Conservation (phyloP, 169 alveolate species). For the Cryptosporidium ubiquitum region DNA sequence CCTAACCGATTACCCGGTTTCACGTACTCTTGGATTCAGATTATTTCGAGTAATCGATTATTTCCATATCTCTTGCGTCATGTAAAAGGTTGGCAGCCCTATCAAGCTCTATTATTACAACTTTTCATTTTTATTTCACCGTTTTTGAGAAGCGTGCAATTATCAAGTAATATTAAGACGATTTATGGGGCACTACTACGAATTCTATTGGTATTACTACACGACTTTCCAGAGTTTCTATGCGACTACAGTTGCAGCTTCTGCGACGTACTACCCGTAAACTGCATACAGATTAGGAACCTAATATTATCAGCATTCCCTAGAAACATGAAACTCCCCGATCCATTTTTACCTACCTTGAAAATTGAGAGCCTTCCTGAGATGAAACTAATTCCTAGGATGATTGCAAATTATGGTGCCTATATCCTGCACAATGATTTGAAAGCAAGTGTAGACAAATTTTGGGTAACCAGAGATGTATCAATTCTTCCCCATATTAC, state of each 20-base stretch:
- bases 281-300: slow-evolving; percentile 94
- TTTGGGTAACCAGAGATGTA: slow-evolving; percentile 65
- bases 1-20: slow-evolving; percentile 96
- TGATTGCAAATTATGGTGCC: slow-evolving; percentile 75
- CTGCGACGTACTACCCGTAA: slow-evolving; percentile 90
- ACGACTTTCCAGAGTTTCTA: slow-evolving; percentile 95
- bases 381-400: slow-evolving; percentile 86
- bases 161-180: slow-evolving; percentile 66
- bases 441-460: slow-evolving; percentile 34
- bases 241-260: slow-evolving; percentile 91
- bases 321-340: slow-evolving; percentile 90
- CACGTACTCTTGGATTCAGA: slow-evolving; percentile 94
- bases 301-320: slow-evolving; percentile 95
- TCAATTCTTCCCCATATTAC: slow-evolving; percentile 55
- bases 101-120: slow-evolving; percentile 80
- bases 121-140: slow-evolving; percentile 80
- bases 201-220: slow-evolving; percentile 88
- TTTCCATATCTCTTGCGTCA: slow-evolving; percentile 87
- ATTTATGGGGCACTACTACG: slow-evolving; percentile 85
- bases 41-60: slow-evolving; percentile 91
- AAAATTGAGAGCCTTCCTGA: slow-evolving; percentile 91
- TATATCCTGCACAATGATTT: slow-evolving; percentile 32
- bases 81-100: slow-evolving; percentile 81
- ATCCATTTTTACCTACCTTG: slow-evolving; percentile 90
- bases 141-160: slow-evolving; percentile 75